Evolutionary conservation across 2,329 filamentous ascomycete genomes (phyloP).

Genomic region (Ceratocystis eucalypticola): DNA sequence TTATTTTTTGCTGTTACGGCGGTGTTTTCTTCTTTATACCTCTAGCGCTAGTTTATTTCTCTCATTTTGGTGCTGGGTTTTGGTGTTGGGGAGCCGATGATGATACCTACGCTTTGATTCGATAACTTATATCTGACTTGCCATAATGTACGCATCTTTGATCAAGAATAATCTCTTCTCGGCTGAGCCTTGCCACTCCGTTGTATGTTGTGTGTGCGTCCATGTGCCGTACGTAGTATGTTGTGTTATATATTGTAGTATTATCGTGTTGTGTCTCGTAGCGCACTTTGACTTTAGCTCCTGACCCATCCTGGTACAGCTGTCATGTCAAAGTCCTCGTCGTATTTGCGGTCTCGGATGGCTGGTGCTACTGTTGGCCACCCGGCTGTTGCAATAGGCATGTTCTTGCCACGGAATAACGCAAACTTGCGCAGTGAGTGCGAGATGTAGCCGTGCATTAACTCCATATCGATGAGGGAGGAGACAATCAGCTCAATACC

Average conservation of each 20-base stretch:
- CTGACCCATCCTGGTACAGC: slow-evolving; percentile 65
- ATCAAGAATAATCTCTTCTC: slow-evolving; percentile 12
- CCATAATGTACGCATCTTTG: slow-evolving; percentile 13
- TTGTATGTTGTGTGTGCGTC: slow-evolving; percentile 10
- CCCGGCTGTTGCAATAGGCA: slow-evolving; percentile 44
- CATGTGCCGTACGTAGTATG: background rate
- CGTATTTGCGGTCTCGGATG: slow-evolving; percentile 45
- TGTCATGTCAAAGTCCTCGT: slow-evolving; percentile 46
- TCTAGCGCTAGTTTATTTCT: slow-evolving; percentile 17
- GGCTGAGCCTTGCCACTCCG: background rate
- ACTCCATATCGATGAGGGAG: slow-evolving; percentile 63
- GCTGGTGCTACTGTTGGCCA: slow-evolving; percentile 65
- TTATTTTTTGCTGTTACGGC: slow-evolving; percentile 19
- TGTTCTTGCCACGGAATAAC: slow-evolving; percentile 51
- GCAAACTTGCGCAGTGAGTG: slow-evolving; percentile 67
- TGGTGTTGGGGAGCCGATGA: slow-evolving; percentile 14
- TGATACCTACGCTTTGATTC: slow-evolving; percentile 15
- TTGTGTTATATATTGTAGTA: background rate
- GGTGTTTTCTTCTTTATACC: slow-evolving; percentile 12
- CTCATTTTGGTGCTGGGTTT: slow-evolving; percentile 3
- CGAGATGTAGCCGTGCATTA: slow-evolving; percentile 73
- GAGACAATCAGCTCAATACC: slow-evolving; percentile 69
- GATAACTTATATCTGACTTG: slow-evolving; percentile 8
- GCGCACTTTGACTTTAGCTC: background rate
- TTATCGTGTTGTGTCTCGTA: background rate